A percentile compares a stretch with the other conserved stretches of the same genome.
These are phyloP conservation scores for Phlebopus sp. DNA, from an alignment of 1,284 basidiomycete genomes.

Conservation along the genomic window DNA sequence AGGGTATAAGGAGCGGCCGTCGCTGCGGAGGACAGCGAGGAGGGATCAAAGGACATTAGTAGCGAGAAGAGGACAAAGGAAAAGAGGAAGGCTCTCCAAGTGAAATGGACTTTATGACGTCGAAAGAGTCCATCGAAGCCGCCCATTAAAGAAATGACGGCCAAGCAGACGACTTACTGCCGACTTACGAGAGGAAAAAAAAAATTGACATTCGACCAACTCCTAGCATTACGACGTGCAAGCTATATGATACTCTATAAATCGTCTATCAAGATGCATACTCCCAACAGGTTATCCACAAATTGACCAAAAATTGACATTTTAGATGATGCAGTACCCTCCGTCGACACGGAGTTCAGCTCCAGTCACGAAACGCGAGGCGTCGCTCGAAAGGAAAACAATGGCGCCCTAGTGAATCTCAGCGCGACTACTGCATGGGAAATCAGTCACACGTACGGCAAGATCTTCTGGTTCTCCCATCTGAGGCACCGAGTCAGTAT, in stretches of 20 bases:
- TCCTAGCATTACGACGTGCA: constrained; percentile 8
- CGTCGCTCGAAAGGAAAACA: constrained; percentile 83
- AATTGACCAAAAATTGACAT: not conserved
- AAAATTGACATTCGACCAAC: not conserved
- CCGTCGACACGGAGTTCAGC: constrained; percentile 84
- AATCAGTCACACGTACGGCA: constrained; percentile 44
- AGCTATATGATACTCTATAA: not conserved
- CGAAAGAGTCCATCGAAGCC: not conserved
- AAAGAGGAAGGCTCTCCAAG: not conserved
- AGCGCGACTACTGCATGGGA: constrained; percentile 5
- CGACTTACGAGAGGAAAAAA: not conserved
- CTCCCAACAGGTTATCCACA: constrained; percentile 5
- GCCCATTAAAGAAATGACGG: not conserved
- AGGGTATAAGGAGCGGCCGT: not conserved
- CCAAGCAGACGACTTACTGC: not conserved
- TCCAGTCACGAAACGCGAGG: constrained; percentile 85
- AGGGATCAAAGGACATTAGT: constrained; percentile 6
- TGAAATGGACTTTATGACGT: constrained; percentile 7
- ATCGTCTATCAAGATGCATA: not conserved
- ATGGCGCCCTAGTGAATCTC: constrained; percentile 60
- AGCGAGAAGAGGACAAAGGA: not conserved
- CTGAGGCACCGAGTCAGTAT: constrained; percentile 34
- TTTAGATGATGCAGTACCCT: constrained; percentile 72
- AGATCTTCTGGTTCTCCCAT: constrained; percentile 79
- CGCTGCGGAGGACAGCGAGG: constrained; percentile 16